Base-by-base conservation (phyloP, 805 yeast genomes). In the Priceomyces fermenticarens region DNA sequence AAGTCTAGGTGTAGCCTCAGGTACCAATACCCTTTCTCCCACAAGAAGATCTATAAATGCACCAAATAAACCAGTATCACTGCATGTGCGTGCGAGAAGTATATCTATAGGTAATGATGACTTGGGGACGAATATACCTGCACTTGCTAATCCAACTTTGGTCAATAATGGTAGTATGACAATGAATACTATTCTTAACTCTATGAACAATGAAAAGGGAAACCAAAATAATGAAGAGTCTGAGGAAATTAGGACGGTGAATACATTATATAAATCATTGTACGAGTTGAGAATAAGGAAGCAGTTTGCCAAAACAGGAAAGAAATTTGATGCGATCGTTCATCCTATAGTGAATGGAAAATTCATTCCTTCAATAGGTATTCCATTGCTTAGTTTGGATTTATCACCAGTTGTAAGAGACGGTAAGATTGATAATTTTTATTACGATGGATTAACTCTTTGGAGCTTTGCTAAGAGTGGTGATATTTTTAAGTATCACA, bases 401-500 rank as follows among this genome's bases (percentile, higher is more conserved):
- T 48, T 69, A 26, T 59, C 67, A 3, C 40, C 52, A 23, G 57
- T 62, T 43, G 52, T 62, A 11, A 51, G 53, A 15, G 67, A 67
- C 44, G 71, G 72, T 4, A 65, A 63, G 40, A 53, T 70, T 12
- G 62, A 60, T 27, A 63, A 63, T 4, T 52, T 64, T 20, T 57
- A 62, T 35, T 42, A 65, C 10, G 68, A 59, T 32, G 43, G 49
- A 1, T 28, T 32, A 10, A 50, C 51, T 36, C 59, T 69, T 41
- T 67, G 72, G 72, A 55, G 67, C 32, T 65, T 60, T 50, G 65
- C 65, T 7, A 65, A 61, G 40, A 62, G 57, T 38, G 75, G 75
- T 3, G 75, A 70, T 49, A 54, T 69, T 3, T 67, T 69, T 48
- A 58, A 55, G 35, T 67, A 60, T 42, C 38, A 35, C 36, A 55